phyloP scores from a whole-genome alignment of 148 eudicot species.

The Silene uniflora region DNA sequence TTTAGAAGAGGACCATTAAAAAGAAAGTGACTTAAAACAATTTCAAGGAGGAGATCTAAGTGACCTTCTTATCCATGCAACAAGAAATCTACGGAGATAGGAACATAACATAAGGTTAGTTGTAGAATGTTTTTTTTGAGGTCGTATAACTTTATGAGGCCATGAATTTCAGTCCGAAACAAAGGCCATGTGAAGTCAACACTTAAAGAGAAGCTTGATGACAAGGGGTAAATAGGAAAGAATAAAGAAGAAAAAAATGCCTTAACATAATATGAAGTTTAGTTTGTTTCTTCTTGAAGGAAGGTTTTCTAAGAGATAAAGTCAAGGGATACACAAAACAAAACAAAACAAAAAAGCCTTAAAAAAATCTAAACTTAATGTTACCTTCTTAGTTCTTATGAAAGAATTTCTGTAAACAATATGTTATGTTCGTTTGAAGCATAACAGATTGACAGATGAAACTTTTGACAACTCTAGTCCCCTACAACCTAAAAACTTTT shows the following conservation, averaged over 20 bases:
- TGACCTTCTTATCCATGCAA: constrained; percentile 20
- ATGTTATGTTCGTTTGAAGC: background rate
- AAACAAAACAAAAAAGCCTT: background rate
- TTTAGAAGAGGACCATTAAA: constrained; percentile 21
- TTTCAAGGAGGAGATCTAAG: constrained; percentile 4
- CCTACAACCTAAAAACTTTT: too few relatives aligned
- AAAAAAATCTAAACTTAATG: background rate
- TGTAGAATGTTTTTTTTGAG: constrained; percentile 4
- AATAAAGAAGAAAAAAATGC: background rate
- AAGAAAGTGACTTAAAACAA: constrained; percentile 24
- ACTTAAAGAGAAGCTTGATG: background rate
- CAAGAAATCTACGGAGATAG: constrained; percentile 17
- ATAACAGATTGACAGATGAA: background rate
- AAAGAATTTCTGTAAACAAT: background rate
- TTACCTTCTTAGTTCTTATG: background rate
- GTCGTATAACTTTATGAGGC: background rate
- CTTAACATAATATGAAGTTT: background rate
- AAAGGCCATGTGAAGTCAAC: background rate
- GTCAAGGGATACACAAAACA: background rate
- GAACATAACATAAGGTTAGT: constrained; percentile 11
- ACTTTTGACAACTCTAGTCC: background rate
- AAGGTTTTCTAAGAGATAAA: background rate
- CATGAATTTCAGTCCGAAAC: background rate
- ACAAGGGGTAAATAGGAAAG: background rate
- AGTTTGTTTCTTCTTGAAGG: background rate